Evolutionary conservation across 441 rosid species (phyloP), one percentile per base, ranked within the genome.

Genomic region (Adansonia madagascariensis): DNA sequence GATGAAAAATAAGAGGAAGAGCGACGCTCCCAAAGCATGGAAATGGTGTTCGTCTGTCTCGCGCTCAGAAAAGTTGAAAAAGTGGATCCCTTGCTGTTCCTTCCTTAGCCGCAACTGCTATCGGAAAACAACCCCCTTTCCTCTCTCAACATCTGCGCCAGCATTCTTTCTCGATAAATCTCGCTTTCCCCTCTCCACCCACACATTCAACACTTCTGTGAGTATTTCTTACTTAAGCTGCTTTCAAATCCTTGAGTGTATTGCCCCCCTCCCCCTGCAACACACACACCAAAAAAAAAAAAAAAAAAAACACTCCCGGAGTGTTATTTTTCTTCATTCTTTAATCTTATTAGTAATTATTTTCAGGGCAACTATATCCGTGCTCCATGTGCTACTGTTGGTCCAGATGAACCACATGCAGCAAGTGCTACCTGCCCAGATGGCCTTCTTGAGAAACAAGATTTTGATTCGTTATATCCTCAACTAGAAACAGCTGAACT

Each of bases 321-420:
- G 60, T 46, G 53, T 65, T 47, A 65, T 18, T 71, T 71, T 20
- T 63, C 46, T 41, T 39, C 11, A 55, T 73, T 17, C 27, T 27
- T 31, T 78, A 18, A 52, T 69, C 53, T 52, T 57, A 41, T 10
- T 50, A 44, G 46, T 27, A 41, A 47, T 79, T 82, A 24, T 81
- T 82, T 78, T 83, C 88, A 87, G 98, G 83, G 78, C 64, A 91
- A 80, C 80, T 85, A n/a, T 80, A 76, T 81, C 62, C 84, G 79
- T 78, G 79, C 84, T 88, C 86, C 89, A 0, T 65, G 80, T 83
- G 97, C 99, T 57, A 91, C 97, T 35, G 89, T 89, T 80, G 98
- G 99, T 81, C 98, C 99, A 44, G 96, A 92, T 81, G 99, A 94
- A 88, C 98, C 99, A n/a, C 98, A 94, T 88, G 99, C 98, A 17